These are phyloP conservation scores for Trichoderma aggressivum DNA, from an alignment of 2,329 filamentous ascomycete species.

Conservation along the genomic window DNA sequence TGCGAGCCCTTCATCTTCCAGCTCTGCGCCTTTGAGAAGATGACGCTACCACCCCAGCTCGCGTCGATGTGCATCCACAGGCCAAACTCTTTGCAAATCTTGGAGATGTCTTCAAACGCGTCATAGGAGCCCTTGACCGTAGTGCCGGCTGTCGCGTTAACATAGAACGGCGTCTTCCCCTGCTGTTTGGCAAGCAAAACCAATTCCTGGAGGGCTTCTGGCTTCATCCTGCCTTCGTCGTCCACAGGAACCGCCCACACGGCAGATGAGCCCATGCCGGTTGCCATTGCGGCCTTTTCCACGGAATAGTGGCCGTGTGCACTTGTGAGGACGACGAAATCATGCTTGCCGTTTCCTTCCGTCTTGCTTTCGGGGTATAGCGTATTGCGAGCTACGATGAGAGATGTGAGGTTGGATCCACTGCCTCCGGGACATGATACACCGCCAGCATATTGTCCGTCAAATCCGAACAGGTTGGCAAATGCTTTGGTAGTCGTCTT, in stretches of 20 bases:
- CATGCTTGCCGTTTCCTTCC: slow-evolving; percentile 60
- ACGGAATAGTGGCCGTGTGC: slow-evolving; percentile 91
- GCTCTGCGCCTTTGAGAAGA: slow-evolving; percentile 66
- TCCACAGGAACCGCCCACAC: slow-evolving; percentile 77
- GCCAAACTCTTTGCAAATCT: slow-evolving; percentile 65
- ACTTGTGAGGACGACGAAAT: slow-evolving; percentile 83
- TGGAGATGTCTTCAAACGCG: slow-evolving; percentile 66
- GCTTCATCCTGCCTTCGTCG: slow-evolving; percentile 65
- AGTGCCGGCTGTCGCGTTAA: slow-evolving; percentile 93
- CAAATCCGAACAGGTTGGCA: slow-evolving; percentile 73
- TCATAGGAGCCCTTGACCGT: slow-evolving; percentile 91
- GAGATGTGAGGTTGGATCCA: slow-evolving; percentile 78
- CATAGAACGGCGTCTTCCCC: slow-evolving; percentile 83
- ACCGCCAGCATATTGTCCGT: slow-evolving; percentile 66
- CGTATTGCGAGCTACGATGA: slow-evolving; percentile 83
- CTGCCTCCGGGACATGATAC: slow-evolving; percentile 79
- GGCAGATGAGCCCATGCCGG: slow-evolving; percentile 72
- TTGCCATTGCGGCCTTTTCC: slow-evolving; percentile 90
- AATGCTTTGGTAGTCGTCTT: slow-evolving; percentile 73
- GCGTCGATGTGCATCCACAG: slow-evolving; percentile 94
- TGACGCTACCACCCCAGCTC: slow-evolving; percentile 81
- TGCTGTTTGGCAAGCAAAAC: slow-evolving; percentile 59
- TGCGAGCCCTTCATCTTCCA: slow-evolving; percentile 66
- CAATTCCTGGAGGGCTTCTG: slow-evolving; percentile 59
- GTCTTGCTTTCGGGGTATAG: slow-evolving; percentile 76